phyloP scores from a whole-genome alignment of 2,329 filamentous ascomycete species.

The Aspergillus versicolor region DNA sequence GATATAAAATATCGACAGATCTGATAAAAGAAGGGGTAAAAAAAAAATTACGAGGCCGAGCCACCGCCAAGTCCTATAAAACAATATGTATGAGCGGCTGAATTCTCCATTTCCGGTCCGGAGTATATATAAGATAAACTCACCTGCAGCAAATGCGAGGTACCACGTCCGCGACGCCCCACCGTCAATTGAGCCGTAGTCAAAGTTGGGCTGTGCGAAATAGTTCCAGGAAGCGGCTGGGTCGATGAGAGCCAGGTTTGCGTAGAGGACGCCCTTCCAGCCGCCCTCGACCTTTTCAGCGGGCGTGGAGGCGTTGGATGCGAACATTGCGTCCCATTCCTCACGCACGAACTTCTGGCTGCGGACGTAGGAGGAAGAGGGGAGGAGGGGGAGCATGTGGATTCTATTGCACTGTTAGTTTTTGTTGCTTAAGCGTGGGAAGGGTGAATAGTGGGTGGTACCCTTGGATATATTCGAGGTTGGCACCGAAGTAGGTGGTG shows the following conservation, averaged over 20 bases:
- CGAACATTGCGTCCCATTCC: conserved; percentile 82
- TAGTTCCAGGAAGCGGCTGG: conserved; percentile 69
- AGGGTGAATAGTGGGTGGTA: conserved; percentile 15
- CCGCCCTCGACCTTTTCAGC: conserved; percentile 62
- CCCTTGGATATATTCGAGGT: conserved; percentile 69
- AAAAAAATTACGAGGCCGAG: neutral
- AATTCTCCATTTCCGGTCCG: neutral
- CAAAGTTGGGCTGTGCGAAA: conserved; percentile 67
- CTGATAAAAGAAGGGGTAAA: neutral
- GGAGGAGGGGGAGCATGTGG: conserved; percentile 77
- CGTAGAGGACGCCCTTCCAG: conserved; percentile 83
- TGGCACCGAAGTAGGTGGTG: conserved; percentile 80
- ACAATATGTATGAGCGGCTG: neutral
- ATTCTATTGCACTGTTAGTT: conserved; percentile 55
- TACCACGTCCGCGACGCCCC: conserved; percentile 86
- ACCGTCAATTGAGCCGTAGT: conserved; percentile 66
- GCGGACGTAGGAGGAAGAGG: conserved; percentile 67
- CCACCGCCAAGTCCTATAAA: neutral
- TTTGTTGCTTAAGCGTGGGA: too few relatives aligned
- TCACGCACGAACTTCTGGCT: conserved; percentile 69
- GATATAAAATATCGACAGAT: neutral
- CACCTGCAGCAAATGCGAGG: conserved; percentile 72
- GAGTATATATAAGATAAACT: conserved; percentile 16
- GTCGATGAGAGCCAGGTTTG: conserved; percentile 77
- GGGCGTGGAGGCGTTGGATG: conserved; percentile 61